phyloP scores from a whole-genome alignment of 2,329 filamentous ascomycete genomes.

The Claviceps sp. region DNA sequence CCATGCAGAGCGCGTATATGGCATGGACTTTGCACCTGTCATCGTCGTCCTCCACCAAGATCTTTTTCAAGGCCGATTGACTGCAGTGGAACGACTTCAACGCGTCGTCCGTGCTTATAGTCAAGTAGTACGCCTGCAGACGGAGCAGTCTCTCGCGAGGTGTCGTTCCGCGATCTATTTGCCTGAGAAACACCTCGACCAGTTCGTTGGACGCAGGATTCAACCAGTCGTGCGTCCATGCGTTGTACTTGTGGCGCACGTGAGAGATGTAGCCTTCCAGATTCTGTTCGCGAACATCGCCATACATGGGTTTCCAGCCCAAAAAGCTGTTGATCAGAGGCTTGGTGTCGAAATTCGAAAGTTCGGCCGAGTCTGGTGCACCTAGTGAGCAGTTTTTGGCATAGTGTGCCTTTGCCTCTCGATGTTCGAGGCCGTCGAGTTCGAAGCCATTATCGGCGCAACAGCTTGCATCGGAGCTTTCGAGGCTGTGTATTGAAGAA shows the following conservation, averaged over 20 bases:
- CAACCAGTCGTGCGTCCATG: slow-evolving; percentile 29
- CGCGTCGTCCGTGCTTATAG: slow-evolving; percentile 55
- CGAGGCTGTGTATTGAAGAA: too few relatives aligned
- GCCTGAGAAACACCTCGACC: slow-evolving; percentile 53
- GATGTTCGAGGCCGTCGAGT: too few relatives aligned
- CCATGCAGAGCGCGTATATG: slow-evolving; percentile 61
- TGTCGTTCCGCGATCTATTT: slow-evolving; percentile 54
- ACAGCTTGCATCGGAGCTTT: too few relatives aligned
- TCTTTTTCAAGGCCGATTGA: slow-evolving; percentile 19
- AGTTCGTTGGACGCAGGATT: slow-evolving; percentile 43
- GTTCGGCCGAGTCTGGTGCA: too few relatives aligned
- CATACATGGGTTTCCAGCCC: slow-evolving; percentile 63
- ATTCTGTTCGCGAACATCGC: slow-evolving; percentile 48
- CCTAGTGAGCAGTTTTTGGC: too few relatives aligned
- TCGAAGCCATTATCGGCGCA: too few relatives aligned
- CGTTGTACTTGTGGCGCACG: slow-evolving; percentile 34
- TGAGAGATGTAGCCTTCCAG: slow-evolving; percentile 27
- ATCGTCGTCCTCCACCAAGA: slow-evolving; percentile 42
- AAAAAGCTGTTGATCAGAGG: slow-evolving; percentile 59
- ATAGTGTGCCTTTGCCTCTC: too few relatives aligned
- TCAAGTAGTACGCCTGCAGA: slow-evolving; percentile 58
- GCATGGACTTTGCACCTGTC: slow-evolving; percentile 53
- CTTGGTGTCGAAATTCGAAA: slow-evolving; percentile 39
- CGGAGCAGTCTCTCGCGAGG: slow-evolving; percentile 57
- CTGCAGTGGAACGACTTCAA: slow-evolving; percentile 19